phyloP scores from a whole-genome alignment of 129 eudicot genomes.

The Arctium lappa region DNA sequence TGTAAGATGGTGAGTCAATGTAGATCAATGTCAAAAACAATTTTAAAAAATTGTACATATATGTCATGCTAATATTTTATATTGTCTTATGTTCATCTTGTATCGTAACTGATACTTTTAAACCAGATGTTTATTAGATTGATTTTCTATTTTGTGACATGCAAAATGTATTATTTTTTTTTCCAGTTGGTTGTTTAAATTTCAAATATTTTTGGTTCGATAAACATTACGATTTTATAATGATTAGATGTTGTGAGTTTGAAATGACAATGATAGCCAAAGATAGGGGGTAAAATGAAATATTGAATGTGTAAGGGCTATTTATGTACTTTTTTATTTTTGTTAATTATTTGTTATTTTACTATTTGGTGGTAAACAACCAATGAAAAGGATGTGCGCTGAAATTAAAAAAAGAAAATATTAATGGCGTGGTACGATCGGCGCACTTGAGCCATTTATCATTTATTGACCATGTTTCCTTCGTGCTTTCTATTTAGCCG shows the following conservation, averaged over 20 bases:
- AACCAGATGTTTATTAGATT: neutral
- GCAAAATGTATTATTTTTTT: no score
- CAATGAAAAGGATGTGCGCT: conserved; percentile 12
- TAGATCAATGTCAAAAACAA: no score
- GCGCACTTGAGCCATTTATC: neutral
- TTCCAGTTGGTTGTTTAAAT: neutral
- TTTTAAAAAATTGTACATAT: no score
- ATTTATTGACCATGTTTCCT: conserved; percentile 14
- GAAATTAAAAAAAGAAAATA: no score
- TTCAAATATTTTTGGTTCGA: neutral
- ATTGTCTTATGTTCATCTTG: no score
- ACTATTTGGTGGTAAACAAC: neutral
- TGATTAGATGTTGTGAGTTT: neutral
- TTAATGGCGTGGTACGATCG: conserved; percentile 3
- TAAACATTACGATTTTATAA: neutral
- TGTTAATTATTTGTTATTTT: conserved; percentile 2
- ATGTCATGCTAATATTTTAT: no score
- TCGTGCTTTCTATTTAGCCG: conserved; percentile 7
- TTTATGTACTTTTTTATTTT: neutral
- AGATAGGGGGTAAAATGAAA: neutral
- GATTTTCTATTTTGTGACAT: neutral
- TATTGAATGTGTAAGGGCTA: neutral
- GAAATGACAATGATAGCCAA: neutral
- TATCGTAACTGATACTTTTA: no score
- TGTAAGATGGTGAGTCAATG: neutral